Conservation (phyloP, 2,329 filamentous ascomycete species). For the Colletotrichum siamense region DNA sequence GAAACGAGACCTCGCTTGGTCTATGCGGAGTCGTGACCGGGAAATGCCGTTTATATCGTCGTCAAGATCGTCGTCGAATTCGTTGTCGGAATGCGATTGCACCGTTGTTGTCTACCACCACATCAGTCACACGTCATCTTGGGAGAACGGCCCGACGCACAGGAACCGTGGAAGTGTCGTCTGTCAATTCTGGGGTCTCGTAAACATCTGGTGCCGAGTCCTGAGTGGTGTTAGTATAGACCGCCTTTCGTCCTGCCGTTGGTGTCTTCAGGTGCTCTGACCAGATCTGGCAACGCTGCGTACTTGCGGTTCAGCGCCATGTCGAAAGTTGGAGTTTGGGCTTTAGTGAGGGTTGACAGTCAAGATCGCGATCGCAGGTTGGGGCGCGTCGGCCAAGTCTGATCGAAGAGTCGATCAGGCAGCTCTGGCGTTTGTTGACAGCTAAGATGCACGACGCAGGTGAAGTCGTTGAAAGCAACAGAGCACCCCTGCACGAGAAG, state of each 20-base stretch:
- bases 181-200: constrained; percentile 91
- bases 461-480: neutral
- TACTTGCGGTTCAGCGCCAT: constrained; percentile 86
- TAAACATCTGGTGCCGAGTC: constrained; percentile 95
- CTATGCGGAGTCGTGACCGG: constrained; percentile 75
- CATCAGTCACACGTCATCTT: constrained; percentile 23
- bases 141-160: constrained; percentile 55
- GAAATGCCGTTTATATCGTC: constrained; percentile 74
- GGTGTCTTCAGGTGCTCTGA: constrained; percentile 35
- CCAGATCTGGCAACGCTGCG: constrained; percentile 79
- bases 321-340: neutral
- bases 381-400: neutral
- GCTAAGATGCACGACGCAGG: neutral
- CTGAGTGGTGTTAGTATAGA: constrained; percentile 47
- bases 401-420: neutral
- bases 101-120: constrained; percentile 57
- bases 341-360: neutral
- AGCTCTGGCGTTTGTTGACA: neutral
- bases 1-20: constrained; percentile 83
- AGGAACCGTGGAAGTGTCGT: constrained; percentile 85
- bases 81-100: constrained; percentile 65
- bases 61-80: constrained; percentile 65
- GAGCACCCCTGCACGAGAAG: neutral
- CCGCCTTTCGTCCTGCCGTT: neutral
- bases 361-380: neutral